phyloP scores from a whole-genome alignment of 768 basidiomycete species.

The Mycena chlorophos region DNA sequence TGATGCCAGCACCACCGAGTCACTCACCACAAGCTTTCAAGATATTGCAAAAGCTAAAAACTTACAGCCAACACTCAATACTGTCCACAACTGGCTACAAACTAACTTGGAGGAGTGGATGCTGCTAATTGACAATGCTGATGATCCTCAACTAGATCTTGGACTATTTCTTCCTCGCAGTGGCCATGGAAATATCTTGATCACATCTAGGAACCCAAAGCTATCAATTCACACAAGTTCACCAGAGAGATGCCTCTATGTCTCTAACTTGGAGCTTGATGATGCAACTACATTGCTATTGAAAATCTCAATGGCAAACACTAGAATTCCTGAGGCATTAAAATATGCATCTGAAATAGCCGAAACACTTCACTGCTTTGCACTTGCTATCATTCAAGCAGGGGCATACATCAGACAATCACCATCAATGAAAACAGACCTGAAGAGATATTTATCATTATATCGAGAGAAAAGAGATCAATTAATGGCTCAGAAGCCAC shows the following conservation, averaged over 20 bases:
- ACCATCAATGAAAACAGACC: not conserved
- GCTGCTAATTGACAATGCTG: conserved; percentile 6
- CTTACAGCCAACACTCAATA: not conserved
- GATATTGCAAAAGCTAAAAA: conserved; percentile 3
- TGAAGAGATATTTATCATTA: not conserved
- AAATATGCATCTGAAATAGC: conserved; percentile 12
- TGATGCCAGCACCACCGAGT: conserved; percentile 6
- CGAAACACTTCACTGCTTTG: conserved; percentile 8
- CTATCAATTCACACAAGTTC: conserved; percentile 2
- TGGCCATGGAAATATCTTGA: conserved; percentile 15
- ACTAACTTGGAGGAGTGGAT: conserved; percentile 3
- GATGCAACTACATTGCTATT: conserved; percentile 5
- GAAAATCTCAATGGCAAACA: conserved; percentile 1
- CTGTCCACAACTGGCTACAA: conserved; percentile 3
- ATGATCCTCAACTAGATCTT: conserved; percentile 3
- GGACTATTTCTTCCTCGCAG: conserved; percentile 3
- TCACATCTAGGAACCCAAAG: conserved; percentile 12
- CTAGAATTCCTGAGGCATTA: not conserved
- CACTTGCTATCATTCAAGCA: conserved; percentile 11
- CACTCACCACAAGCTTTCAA: conserved; percentile 9
- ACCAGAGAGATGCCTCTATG: not conserved
- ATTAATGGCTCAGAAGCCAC: not conserved
- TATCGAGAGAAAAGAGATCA: not conserved
- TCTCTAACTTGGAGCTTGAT: conserved; percentile 1
- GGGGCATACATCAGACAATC: conserved; percentile 9